phyloP scores from a whole-genome alignment of 169 alveolate genomes.

The Plasmodium fragile region DNA sequence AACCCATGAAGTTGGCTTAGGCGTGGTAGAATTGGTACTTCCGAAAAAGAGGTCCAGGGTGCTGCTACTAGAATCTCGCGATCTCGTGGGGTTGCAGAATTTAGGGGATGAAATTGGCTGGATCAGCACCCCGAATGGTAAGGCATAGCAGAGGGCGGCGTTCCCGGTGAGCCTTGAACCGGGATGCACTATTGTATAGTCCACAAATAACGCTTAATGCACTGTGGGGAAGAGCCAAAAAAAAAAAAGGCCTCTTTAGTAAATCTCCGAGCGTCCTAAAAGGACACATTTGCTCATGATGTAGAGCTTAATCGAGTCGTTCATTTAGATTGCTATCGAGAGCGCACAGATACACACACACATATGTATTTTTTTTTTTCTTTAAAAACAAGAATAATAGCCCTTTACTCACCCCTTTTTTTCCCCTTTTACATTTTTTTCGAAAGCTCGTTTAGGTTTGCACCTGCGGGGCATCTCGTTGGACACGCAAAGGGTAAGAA shows the following conservation, averaged over 20 bases:
- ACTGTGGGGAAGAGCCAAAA: background rate
- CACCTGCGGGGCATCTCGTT: background rate
- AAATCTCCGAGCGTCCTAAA: background rate
- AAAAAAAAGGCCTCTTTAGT: background rate
- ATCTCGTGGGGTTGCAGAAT: slow-evolving; percentile 26
- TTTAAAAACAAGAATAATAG: too few species aligned
- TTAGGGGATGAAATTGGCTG: slow-evolving; percentile 73
- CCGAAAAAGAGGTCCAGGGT: background rate
- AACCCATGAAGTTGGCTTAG: background rate
- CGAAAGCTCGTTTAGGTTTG: background rate
- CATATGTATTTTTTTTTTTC: too few species aligned
- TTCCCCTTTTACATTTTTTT: background rate
- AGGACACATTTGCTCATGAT: background rate
- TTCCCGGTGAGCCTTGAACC: background rate
- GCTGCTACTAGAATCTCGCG: slow-evolving; percentile 18
- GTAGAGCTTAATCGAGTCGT: background rate
- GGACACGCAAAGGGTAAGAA: background rate
- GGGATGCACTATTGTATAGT: background rate
- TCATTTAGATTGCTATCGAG: background rate
- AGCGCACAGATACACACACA: background rate
- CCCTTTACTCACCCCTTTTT: background rate
- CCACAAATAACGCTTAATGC: background rate
- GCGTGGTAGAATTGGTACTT: slow-evolving; percentile 11
- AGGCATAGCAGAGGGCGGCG: background rate
- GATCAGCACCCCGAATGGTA: slow-evolving; percentile 17